Conservation (phyloP, 208 protist genomes). For the Leishmania gerbilli region DNA sequence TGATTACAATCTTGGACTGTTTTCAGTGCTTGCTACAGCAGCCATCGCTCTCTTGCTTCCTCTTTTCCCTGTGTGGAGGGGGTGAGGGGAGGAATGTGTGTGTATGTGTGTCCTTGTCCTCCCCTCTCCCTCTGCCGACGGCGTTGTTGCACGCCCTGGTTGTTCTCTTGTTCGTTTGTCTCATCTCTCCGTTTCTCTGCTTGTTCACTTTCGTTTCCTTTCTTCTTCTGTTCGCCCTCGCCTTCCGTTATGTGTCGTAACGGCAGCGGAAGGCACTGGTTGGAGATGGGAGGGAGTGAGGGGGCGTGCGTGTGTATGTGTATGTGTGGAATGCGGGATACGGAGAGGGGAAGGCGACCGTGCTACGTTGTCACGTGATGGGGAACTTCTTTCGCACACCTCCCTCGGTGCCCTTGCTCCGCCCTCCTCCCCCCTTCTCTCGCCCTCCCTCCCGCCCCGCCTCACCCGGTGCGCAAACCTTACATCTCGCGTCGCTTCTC, state of each 20-base stretch:
- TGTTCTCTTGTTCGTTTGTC: background rate
- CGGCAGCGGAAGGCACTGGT: background rate
- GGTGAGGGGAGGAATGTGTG: background rate
- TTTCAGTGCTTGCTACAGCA: background rate
- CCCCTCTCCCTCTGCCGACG: background rate
- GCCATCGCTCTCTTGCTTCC: background rate
- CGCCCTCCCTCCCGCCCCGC: background rate
- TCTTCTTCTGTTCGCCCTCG: background rate
- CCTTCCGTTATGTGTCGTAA: background rate
- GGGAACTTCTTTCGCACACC: background rate
- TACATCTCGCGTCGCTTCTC: background rate
- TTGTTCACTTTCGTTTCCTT: background rate
- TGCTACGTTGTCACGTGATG: background rate
- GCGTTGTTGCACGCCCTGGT: background rate
- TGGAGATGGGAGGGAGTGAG: background rate
- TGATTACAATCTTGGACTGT: background rate
- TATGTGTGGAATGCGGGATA: background rate
- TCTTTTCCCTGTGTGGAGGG: background rate
- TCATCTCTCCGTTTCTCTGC: background rate
- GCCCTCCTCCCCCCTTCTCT: background rate
- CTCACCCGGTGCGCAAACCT: background rate
- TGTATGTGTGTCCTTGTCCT: background rate
- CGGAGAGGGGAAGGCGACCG: background rate
- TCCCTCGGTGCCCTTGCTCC: background rate
- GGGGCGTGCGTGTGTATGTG: background rate